Conservation (phyloP, 2,329 filamentous ascomycete species). For the Penicillium sp. region DNA sequence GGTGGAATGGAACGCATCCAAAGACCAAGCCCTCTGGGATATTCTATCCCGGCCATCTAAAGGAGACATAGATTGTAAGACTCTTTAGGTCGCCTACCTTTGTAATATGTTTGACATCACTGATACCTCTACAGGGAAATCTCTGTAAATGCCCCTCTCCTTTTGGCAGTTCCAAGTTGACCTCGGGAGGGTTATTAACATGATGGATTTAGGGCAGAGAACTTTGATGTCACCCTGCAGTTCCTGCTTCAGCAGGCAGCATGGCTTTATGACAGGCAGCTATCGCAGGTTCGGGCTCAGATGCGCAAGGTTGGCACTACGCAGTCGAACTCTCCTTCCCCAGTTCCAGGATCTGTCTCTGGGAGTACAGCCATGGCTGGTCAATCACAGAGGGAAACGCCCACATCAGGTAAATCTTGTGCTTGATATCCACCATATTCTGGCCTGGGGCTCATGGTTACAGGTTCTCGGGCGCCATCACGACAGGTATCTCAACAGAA, state of each 20-base stretch:
- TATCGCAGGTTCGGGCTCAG: slow-evolving; percentile 85
- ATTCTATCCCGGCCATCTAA: slow-evolving; percentile 79
- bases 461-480: slow-evolving; percentile 43
- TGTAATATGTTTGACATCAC: slow-evolving; percentile 21
- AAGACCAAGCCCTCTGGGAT: slow-evolving; percentile 88
- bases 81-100: slow-evolving; percentile 25
- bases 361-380: slow-evolving; percentile 42
- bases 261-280: slow-evolving; percentile 87
- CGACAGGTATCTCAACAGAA: slow-evolving; percentile 40
- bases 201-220: slow-evolving; percentile 56
- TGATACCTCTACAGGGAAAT: slow-evolving; percentile 60
- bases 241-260: slow-evolving; percentile 92
- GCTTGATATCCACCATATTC: background rate
- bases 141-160: slow-evolving; percentile 56
- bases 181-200: slow-evolving; percentile 10
- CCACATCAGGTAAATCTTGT: slow-evolving; percentile 31
- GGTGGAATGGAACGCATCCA: slow-evolving; percentile 84
- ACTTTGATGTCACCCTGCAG: slow-evolving; percentile 79
- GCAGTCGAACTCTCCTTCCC: slow-evolving; percentile 45
- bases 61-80: slow-evolving; percentile 80
- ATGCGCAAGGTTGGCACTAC: slow-evolving; percentile 64
- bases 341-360: slow-evolving; percentile 43
- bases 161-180: background rate
- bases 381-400: slow-evolving; percentile 34
- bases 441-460: background rate